Conservation (phyloP, 2,329 filamentous ascomycete genomes). For the Alternaria brassicae region DNA sequence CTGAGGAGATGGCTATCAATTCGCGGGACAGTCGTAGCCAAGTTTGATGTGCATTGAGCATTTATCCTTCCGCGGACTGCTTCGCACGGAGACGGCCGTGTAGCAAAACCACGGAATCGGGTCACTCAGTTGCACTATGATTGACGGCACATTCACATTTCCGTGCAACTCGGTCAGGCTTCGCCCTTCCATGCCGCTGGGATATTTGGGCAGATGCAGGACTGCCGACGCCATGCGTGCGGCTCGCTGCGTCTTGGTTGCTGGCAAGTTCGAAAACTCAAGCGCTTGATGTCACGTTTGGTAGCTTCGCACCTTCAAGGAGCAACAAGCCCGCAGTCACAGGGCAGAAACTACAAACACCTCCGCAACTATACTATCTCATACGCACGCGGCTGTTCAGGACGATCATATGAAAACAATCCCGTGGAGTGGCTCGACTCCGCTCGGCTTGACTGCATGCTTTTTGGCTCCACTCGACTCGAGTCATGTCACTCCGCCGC, state of each 20-base stretch:
- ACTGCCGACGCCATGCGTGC: not conserved
- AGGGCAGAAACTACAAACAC: not conserved
- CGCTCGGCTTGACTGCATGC: slow-evolving; percentile 2
- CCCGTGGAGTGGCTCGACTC: not conserved
- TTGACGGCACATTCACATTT: not conserved
- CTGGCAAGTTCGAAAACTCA: not conserved
- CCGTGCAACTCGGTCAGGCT: not conserved
- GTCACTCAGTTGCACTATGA: slow-evolving; percentile 1
- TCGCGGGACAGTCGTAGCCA: not conserved
- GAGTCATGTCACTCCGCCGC: not conserved
- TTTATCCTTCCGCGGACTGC: slow-evolving; percentile 25
- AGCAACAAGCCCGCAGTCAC: not conserved
- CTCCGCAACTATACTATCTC: not conserved
- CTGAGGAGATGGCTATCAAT: slow-evolving; percentile 8
- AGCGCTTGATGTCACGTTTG: too few relatives aligned
- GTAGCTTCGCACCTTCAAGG: too few relatives aligned
- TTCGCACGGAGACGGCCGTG: slow-evolving; percentile 17
- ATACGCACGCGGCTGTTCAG: not conserved
- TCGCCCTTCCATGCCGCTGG: slow-evolving; percentile 5
- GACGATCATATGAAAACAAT: not conserved
- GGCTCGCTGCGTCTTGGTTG: not conserved
- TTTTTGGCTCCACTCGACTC: not conserved
- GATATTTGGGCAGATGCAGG: not conserved
- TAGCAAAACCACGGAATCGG: slow-evolving; percentile 10
- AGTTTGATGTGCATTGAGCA: slow-evolving; percentile 1